These are phyloP conservation scores for Kurtzmaniella cleridarum DNA, from an alignment of 805 yeast species.

Conservation along the genomic window DNA sequence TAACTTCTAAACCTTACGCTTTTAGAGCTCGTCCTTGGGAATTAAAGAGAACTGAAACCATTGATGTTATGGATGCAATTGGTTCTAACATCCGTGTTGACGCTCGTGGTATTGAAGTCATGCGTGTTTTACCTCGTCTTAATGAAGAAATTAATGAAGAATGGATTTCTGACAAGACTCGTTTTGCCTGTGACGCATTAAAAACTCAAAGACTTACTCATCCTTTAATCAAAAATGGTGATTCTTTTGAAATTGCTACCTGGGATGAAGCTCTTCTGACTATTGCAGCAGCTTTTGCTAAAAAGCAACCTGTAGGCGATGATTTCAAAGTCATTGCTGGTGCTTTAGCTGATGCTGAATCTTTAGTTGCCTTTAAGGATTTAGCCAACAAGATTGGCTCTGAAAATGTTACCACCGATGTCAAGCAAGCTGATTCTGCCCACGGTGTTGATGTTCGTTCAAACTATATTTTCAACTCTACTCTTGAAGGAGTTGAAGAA, in stretches of 20 bases:
- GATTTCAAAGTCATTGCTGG: constrained; percentile 82
- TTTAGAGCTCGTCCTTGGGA: constrained; percentile 93
- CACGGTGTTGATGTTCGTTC: constrained; percentile 73
- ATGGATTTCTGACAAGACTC: constrained; percentile 85
- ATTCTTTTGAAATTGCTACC: constrained; percentile 64
- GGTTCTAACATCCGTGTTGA: constrained; percentile 84
- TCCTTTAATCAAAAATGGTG: constrained; percentile 69
- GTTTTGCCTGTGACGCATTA: constrained; percentile 82
- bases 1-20: constrained; percentile 87
- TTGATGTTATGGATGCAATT: constrained; percentile 77
- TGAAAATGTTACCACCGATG: constrained; percentile 75
- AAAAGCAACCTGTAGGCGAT: constrained; percentile 54
- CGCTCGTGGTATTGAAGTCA: constrained; percentile 79
- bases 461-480: constrained; percentile 74
- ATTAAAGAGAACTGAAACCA: constrained; percentile 79
- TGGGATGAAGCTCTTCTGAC: constrained; percentile 83
- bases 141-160: constrained; percentile 87
- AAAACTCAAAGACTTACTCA: constrained; percentile 81
- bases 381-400: constrained; percentile 71
- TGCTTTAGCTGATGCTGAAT: constrained; percentile 76
- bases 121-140: constrained; percentile 81
- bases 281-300: constrained; percentile 56
- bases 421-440: constrained; percentile 48
- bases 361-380: constrained; percentile 78
- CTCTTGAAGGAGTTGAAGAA: constrained; percentile 72